Evolutionary conservation across 2,329 filamentous ascomycete species (phyloP).

Genomic region (Pezicula radicicola): DNA sequence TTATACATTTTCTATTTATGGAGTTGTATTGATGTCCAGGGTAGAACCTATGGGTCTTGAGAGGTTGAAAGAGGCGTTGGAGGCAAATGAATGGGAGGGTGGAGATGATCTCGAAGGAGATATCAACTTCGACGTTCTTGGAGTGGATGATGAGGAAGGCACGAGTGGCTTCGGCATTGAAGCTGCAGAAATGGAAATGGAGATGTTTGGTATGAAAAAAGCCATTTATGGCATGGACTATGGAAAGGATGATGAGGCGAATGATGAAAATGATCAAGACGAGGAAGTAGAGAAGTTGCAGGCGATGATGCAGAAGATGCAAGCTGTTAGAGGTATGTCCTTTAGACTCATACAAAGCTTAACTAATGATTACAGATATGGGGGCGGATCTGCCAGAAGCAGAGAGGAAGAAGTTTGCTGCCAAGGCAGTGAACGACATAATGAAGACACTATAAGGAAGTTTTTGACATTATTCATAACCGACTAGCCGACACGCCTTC

Average conservation of each 20-base stretch:
- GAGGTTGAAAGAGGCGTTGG: slow-evolving; percentile 57
- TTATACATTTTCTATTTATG: slow-evolving; percentile 6
- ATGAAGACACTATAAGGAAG: slow-evolving; percentile 43
- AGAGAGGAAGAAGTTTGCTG: slow-evolving; percentile 58
- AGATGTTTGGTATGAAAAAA: slow-evolving; percentile 34
- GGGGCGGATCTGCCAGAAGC: slow-evolving; percentile 57
- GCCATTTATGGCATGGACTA: slow-evolving; percentile 25
- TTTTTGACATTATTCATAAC: no score
- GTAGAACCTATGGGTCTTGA: slow-evolving; percentile 57
- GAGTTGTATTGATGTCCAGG: not conserved
- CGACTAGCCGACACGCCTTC: no score
- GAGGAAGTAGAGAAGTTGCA: slow-evolving; percentile 54
- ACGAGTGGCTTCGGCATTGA: slow-evolving; percentile 25
- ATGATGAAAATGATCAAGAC: slow-evolving; percentile 23
- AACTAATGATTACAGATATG: slow-evolving; percentile 42
- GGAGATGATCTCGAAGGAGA: slow-evolving; percentile 32
- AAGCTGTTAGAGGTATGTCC: slow-evolving; percentile 44
- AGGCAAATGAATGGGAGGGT: slow-evolving; percentile 62
- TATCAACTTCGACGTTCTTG: slow-evolving; percentile 33
- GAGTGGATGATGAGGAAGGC: slow-evolving; percentile 26
- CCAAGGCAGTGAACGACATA: slow-evolving; percentile 59
- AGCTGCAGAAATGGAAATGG: slow-evolving; percentile 32
- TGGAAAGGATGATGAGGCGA: not conserved
- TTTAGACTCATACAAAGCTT: not conserved
- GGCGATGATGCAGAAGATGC: slow-evolving; percentile 61